These are phyloP conservation scores for Colletotrichum gigasporum DNA, from an alignment of 2,329 filamentous ascomycete species.

Conservation along the genomic window DNA sequence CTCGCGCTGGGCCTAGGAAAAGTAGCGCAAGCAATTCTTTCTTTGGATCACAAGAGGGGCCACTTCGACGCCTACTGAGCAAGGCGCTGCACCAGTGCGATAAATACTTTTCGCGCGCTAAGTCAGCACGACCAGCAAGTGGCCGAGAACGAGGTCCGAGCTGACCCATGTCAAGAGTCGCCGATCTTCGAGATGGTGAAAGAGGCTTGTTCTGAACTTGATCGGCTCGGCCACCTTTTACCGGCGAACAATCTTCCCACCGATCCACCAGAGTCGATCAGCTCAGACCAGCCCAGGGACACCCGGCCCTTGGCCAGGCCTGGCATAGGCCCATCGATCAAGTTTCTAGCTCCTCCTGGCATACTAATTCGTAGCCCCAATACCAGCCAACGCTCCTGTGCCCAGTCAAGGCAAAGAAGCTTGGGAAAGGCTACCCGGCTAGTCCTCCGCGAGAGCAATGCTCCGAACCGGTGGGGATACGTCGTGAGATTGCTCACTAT, in stretches of 20 bases:
- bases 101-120: not conserved
- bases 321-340: not conserved
- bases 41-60: slow-evolving; percentile 3
- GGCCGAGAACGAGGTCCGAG: slow-evolving; percentile 11
- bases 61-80: not conserved
- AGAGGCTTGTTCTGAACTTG: slow-evolving; percentile 26
- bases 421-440: not conserved
- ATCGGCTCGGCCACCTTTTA: slow-evolving; percentile 18
- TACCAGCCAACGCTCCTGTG: slow-evolving; percentile 2
- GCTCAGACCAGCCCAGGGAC: slow-evolving; percentile 14
- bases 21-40: not conserved
- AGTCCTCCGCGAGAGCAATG: not conserved
- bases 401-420: not conserved
- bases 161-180: not conserved
- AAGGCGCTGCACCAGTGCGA: not conserved
- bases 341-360: not conserved
- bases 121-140: not conserved
- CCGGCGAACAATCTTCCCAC: not conserved
- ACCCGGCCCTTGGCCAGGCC: slow-evolving; percentile 11
- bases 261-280: not conserved
- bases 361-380: slow-evolving; percentile 1
- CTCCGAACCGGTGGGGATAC: slow-evolving; percentile 4
- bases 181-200: not conserved
- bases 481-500: not conserved
- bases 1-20: not conserved